phyloP scores from a whole-genome alignment of 352 stramenopile species.

The Globisporangium irregulare region DNA sequence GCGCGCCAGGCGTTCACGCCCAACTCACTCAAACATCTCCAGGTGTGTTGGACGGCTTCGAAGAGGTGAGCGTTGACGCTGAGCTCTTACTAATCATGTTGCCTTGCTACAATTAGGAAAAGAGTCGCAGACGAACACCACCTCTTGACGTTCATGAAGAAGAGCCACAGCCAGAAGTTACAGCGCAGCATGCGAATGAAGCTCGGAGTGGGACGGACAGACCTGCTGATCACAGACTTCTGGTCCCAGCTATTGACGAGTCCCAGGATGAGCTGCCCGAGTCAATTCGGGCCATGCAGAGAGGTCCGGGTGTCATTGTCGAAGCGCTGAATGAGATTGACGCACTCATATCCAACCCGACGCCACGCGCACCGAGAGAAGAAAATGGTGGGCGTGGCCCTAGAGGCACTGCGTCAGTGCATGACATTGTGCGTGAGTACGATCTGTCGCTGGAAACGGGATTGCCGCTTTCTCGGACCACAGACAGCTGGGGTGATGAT shows the following conservation, averaged over 20 bases:
- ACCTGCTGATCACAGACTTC: conserved; percentile 5
- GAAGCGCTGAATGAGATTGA: conserved; percentile 50
- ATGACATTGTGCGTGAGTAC: conserved; percentile 45
- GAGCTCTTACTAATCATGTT: neutral
- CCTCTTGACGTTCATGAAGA: conserved; percentile 7
- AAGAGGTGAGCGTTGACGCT: neutral
- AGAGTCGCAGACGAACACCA: conserved; percentile 1
- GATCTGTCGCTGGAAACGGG: conserved; percentile 49
- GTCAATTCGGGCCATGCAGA: conserved; percentile 33
- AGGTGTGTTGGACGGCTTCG: conserved; percentile 26
- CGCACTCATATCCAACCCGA: conserved; percentile 33
- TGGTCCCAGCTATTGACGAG: conserved; percentile 19
- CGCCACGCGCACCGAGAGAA: conserved; percentile 16
- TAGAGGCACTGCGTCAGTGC: conserved; percentile 12
- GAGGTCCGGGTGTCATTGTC: conserved; percentile 39
- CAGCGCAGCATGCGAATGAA: conserved; percentile 11
- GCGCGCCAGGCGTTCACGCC: conserved; percentile 50
- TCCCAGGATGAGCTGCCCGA: conserved; percentile 25
- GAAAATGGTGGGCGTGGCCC: neutral
- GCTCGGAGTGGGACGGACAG: conserved; percentile 13
- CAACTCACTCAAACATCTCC: conserved; percentile 68
- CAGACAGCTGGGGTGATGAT: conserved; percentile 57
- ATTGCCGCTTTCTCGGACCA: conserved; percentile 53
- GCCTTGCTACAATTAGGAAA: conserved; percentile 10
- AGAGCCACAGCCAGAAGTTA: conserved; percentile 1